Conservation (phyloP, 176 grass and related monocot species). For the Triticum monococcum region DNA sequence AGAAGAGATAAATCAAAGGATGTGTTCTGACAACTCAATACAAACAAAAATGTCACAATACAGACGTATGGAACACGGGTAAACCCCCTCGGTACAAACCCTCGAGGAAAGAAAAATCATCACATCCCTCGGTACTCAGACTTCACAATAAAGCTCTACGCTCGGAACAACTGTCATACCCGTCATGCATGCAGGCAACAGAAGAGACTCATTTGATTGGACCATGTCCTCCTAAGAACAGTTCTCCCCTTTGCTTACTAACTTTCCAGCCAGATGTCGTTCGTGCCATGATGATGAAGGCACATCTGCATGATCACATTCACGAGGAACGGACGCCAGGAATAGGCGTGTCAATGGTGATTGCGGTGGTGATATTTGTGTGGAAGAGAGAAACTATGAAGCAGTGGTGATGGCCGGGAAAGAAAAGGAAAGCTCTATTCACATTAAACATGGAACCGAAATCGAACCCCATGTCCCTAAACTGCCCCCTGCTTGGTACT, state of each 20-base stretch:
- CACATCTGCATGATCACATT: conserved; percentile 24
- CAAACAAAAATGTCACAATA: conserved; percentile 41
- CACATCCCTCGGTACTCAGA: conserved; percentile 33
- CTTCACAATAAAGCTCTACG: conserved; percentile 33
- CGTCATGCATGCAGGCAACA: conserved; percentile 32
- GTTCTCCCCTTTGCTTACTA: background rate
- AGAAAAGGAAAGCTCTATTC: conserved; percentile 37
- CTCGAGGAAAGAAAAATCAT: conserved; percentile 16
- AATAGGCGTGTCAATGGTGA: conserved; percentile 15
- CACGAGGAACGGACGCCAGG: conserved; percentile 34
- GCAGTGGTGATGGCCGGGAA: conserved; percentile 34
- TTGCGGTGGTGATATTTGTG: conserved; percentile 22
- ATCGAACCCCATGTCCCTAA: conserved; percentile 28
- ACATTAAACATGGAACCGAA: conserved; percentile 41
- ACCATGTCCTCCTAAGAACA: conserved; percentile 15
- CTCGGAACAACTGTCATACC: conserved; percentile 19
- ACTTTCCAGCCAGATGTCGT: conserved; percentile 10
- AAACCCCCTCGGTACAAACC: conserved; percentile 35
- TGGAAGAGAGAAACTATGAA: conserved; percentile 21
- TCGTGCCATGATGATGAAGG: background rate
- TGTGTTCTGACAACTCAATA: conserved; percentile 34
- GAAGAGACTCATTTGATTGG: background rate
- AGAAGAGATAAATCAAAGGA: conserved; percentile 3
- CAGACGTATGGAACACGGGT: conserved; percentile 38
- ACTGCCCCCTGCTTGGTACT: conserved; percentile 8